Conservation (phyloP, 352 stramenopile genomes). For the Globisporangium ultimum region DNA sequence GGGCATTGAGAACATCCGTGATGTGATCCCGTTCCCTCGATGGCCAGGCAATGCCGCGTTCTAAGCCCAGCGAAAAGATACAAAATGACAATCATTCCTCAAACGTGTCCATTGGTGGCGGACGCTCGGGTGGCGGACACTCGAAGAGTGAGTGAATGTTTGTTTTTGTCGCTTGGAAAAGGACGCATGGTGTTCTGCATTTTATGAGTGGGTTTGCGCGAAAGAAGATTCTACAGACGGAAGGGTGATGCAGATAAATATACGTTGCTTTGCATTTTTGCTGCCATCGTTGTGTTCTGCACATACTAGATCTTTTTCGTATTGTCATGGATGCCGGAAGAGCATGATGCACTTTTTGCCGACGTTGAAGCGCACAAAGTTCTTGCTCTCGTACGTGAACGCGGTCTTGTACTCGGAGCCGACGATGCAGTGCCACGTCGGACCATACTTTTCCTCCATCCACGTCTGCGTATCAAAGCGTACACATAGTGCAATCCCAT, state of each 20-base stretch:
- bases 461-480: conserved; percentile 19
- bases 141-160: no score
- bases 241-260: conserved; percentile 7
- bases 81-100: no score
- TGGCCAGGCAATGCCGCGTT: conserved; percentile 95
- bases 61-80: conserved; percentile 24
- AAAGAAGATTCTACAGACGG: no score
- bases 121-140: no score
- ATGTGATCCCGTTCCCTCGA: conserved; percentile 96
- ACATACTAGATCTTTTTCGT: no score
- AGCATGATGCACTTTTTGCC: conserved; percentile 86
- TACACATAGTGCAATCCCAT: background rate
- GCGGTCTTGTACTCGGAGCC: conserved; percentile 73
- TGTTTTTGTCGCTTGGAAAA: no score
- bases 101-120: no score
- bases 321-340: conserved; percentile 57
- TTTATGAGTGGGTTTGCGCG: no score
- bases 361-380: conserved; percentile 84
- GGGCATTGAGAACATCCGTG: conserved; percentile 98
- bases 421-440: conserved; percentile 78
- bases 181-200: no score
- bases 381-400: conserved; percentile 80
- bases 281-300: background rate
- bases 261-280: background rate
- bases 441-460: conserved; percentile 48